A percentile compares a stretch with the other conserved stretches of the same genome.
Conservation (phyloP, 2,329 filamentous ascomycete species). For the Ophiocordyceps camponoti-floridani region DNA sequence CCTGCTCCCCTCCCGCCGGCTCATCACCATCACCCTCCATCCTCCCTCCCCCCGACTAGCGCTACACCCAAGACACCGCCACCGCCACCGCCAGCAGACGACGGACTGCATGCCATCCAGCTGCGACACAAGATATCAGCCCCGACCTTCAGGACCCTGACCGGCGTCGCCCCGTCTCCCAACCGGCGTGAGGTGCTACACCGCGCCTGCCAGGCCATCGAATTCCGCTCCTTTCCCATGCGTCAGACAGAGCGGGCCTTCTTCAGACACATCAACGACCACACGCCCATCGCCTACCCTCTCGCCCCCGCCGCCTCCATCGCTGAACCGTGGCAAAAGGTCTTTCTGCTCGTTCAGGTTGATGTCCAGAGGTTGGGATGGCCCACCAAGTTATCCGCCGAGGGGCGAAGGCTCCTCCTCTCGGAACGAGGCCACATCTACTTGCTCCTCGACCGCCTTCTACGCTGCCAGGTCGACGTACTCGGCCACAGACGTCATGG, state of each 20-base stretch:
- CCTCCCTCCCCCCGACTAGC: too few relatives aligned
- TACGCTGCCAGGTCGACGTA: slow-evolving; percentile 21
- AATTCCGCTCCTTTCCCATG: slow-evolving; percentile 19
- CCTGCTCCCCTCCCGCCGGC: background rate
- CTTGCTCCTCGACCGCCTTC: slow-evolving; percentile 12
- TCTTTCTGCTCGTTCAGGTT: slow-evolving; percentile 57
- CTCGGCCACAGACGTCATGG: slow-evolving; percentile 36
- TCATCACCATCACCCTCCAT: too few relatives aligned
- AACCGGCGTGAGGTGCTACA: slow-evolving; percentile 16
- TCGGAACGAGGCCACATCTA: slow-evolving; percentile 14
- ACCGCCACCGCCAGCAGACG: background rate
- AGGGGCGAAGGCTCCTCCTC: slow-evolving; percentile 14
- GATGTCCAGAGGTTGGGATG: slow-evolving; percentile 46
- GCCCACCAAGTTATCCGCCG: slow-evolving; percentile 26
- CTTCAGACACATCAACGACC: slow-evolving; percentile 19
- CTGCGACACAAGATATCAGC: slow-evolving; percentile 15
- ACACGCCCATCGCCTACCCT: slow-evolving; percentile 19
- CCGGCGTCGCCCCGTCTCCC: slow-evolving; percentile 9
- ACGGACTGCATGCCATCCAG: slow-evolving; percentile 11
- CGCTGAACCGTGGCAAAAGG: slow-evolving; percentile 50
- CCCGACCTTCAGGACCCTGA: slow-evolving; percentile 13
- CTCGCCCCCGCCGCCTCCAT: slow-evolving; percentile 21
- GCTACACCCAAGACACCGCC: background rate
- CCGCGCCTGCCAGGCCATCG: slow-evolving; percentile 18
- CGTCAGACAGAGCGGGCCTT: slow-evolving; percentile 15